These are phyloP conservation scores for Candida sphagnicola DNA, from an alignment of 805 yeast species.

Conservation along the genomic window DNA sequence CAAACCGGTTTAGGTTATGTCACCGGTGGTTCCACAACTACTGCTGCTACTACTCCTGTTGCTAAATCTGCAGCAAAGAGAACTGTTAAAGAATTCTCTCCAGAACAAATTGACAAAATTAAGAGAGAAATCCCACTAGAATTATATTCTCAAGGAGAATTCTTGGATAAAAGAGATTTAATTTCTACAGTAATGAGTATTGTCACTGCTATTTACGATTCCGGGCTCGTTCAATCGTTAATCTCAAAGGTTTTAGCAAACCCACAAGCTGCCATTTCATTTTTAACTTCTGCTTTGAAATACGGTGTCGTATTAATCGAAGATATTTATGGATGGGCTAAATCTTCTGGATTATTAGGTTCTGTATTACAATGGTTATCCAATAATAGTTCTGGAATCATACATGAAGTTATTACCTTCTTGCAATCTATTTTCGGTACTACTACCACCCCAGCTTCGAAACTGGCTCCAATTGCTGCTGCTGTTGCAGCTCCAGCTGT, in stretches of 20 bases:
- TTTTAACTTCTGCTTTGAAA: conserved; percentile 30
- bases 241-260: conserved; percentile 32
- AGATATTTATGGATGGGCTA: conserved; percentile 36
- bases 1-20: conserved; percentile 27
- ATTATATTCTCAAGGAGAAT: conserved; percentile 17
- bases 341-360: conserved; percentile 31
- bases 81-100: conserved; percentile 4
- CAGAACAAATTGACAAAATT: conserved; percentile 3
- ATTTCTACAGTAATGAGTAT: conserved; percentile 22
- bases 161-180: conserved; percentile 35
- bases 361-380: conserved; percentile 20
- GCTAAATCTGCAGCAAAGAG: conserved; percentile 9
- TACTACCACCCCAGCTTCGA: neutral
- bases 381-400: conserved; percentile 22
- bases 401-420: conserved; percentile 16
- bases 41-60: conserved; percentile 1
- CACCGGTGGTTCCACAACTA: conserved; percentile 3
- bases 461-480: conserved; percentile 10
- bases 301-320: conserved; percentile 29
- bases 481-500: conserved; percentile 7
- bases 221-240: conserved; percentile 30
- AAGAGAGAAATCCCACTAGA: conserved; percentile 3
- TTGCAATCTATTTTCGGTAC: conserved; percentile 19
- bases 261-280: conserved; percentile 30
- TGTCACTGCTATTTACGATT: conserved; percentile 25